Base-by-base conservation (phyloP, 768 basidiomycete genomes). In the Amanita phalloides region DNA sequence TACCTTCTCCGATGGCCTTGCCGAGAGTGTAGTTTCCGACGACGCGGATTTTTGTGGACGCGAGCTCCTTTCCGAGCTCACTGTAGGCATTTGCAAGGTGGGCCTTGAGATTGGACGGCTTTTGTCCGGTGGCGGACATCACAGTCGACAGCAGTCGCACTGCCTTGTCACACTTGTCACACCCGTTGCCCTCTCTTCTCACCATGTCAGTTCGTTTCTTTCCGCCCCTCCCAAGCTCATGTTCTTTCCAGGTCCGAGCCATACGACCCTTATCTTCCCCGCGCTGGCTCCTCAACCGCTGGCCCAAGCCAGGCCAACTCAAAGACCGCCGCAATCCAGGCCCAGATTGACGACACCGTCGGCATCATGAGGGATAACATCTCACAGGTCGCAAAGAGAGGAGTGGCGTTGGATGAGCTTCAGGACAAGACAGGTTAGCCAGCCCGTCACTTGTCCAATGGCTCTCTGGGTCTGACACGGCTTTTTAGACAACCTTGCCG, bases 321-420 rank as follows among this genome's bases (percentile, higher is more conserved):
- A 46, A 91, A 95, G 79, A 97, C 94, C 0, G 89, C 90, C 2
- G 90, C 88, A 53, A 95, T 98, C 60, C 95, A 98, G 67, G 78
- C 77, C n/a, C 93, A 98, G 70, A 97, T 97, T 59, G 91, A 98
- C 66, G 87, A 90, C 65, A 98, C 96, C 43, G 93, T 97, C 48
- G 88, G 84, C 49, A 92, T 97, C 62, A 99, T 99, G 96, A 78
- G 90, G 64, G 91, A 96, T 59, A 99, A 99, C 69, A 97, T 99
- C 62, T 88, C 84, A 55, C 90, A 91, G 68, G 91, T 95, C 14
- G 89, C 92, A 13, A 93, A 98, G 74, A 72, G 96, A 62, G 94
- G 94, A 61, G 95, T 98, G 71, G 70, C 91, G 57, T 71, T 99
- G 56, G 93, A 98, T 63, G 85, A 86, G 45, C 70, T 98, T 57